Evolutionary conservation across 2,329 filamentous ascomycete species (phyloP).

Genomic region (Trichophaea hybrida): DNA sequence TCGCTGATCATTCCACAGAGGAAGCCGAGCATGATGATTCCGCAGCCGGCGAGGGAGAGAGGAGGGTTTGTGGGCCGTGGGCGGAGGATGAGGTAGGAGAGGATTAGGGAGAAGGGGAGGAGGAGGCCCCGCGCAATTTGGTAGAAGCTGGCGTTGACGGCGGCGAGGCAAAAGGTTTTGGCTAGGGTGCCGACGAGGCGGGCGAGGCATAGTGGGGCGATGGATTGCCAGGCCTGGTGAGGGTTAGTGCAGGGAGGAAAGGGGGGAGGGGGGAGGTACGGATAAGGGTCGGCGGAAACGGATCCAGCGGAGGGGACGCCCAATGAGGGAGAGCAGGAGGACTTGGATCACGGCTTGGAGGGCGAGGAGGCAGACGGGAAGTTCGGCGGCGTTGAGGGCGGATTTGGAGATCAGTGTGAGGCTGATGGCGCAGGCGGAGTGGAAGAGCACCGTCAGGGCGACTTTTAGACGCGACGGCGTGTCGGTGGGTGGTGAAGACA

Average conservation of each 20-base stretch:
- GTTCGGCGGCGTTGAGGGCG: conserved; percentile 1
- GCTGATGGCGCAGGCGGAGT: conserved; percentile 8
- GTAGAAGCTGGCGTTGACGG: conserved; percentile 14
- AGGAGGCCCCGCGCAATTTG: conserved; percentile 14
- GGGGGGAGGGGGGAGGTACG: not conserved
- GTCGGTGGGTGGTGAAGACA: not conserved
- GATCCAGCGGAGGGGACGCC: conserved; percentile 3
- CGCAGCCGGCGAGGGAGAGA: conserved; percentile 7
- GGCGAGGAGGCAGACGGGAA: not conserved
- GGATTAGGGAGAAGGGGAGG: conserved; percentile 12
- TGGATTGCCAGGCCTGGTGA: not conserved
- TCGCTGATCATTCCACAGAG: conserved; percentile 7
- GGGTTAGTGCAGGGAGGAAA: not conserved
- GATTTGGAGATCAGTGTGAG: conserved; percentile 9
- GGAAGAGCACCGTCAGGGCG: conserved; percentile 5
- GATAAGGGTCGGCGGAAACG: not conserved
- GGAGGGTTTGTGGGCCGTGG: conserved; percentile 3
- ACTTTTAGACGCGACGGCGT: conserved; percentile 2
- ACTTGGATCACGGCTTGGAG: not conserved
- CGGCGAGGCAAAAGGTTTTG: conserved; percentile 6
- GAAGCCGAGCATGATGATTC: conserved; percentile 13
- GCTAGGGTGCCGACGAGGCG: conserved; percentile 7
- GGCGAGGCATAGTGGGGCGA: conserved; percentile 1
- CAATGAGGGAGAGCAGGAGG: not conserved
- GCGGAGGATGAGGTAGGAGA: conserved; percentile 7